Evolutionary conservation across 2,329 filamentous ascomycete species (phyloP), one percentile per base, ranked within the genome.

Genomic region (Fusarium clavum): DNA sequence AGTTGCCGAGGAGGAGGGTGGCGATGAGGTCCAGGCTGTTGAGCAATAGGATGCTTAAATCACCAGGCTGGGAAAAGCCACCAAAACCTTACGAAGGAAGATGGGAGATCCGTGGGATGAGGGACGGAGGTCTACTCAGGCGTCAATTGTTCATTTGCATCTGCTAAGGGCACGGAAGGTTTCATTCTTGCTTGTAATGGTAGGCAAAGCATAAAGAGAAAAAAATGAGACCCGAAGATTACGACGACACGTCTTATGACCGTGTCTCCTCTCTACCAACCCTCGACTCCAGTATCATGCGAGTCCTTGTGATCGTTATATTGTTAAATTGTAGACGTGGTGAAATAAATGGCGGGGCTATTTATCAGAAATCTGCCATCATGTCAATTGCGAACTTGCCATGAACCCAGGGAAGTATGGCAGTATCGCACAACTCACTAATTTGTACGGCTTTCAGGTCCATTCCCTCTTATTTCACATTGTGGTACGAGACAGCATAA

Each of bases 1-100:
- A 73, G 85, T 81, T 65, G 85, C 87, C 78, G 88, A 88, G 82
- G 83, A 88, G 83, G 85, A 86, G 77, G 83, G 80, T 64, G 84
- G 85, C 79, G 87, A 87, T 77, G 84, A 88, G 81, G 84, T 84
- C 73, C 83, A 82, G 70, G 82, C 83, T 69, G 79, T 77, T 70
- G 79, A 81, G 74, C 80, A 82, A 81, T 83, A 83, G 73, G 70
- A 62, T 64, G 67, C 54, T 61, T 73, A 67, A 73, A 57, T 60
- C 55, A 58, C 49, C 30, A 40, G 64, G 62, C 63, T 68, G 67
- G 75, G 68, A 72, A 70, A 61, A 72, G 69, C 69, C 64, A 53
- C 24, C 60, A 71, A 71, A 71, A 71, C 68, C 64, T 66, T 61
- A 58, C 56, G 60, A 69, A 72, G 67, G 70, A 66, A 73, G 64